These are phyloP conservation scores for Picea abies DNA, from an alignment of 83 land plant genomes.

Conservation along the genomic window DNA sequence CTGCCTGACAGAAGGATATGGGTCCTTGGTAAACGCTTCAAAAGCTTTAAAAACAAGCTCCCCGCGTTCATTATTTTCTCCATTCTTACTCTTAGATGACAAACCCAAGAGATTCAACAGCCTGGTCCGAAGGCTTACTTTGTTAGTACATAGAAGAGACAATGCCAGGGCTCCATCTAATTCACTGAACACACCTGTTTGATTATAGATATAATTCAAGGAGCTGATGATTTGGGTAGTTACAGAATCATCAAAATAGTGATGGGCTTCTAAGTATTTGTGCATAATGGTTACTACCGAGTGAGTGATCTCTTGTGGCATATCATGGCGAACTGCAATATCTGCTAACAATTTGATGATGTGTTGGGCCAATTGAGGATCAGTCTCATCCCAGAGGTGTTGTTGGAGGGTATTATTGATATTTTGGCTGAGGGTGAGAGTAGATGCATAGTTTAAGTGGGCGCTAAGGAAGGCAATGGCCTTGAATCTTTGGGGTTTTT, in stretches of 20 bases:
- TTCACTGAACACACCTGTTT: neutral
- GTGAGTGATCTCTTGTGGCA: too few species aligned
- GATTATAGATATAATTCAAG: neutral
- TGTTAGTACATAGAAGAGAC: slow-evolving; percentile 13
- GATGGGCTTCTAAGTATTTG: slow-evolving; percentile 5
- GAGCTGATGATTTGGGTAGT: slow-evolving; percentile 17
- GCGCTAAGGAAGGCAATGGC: neutral
- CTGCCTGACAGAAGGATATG: slow-evolving; percentile 51
- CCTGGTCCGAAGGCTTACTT: neutral
- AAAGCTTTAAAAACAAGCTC: slow-evolving; percentile 19
- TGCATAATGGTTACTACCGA: slow-evolving; percentile 1
- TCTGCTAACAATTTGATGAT: slow-evolving; percentile 3
- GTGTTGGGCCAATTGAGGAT: slow-evolving; percentile 8
- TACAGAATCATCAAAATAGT: slow-evolving; percentile 6
- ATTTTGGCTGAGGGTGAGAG: neutral
- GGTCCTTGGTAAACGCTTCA: slow-evolving; percentile 47
- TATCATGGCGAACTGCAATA: neutral
- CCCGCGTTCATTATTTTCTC: neutral
- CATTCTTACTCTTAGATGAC: neutral
- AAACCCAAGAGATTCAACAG: neutral
- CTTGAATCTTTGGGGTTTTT: neutral
- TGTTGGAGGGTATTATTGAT: neutral
- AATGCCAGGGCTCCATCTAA: neutral
- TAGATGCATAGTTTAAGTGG: slow-evolving; percentile 11
- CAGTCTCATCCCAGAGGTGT: neutral